These are phyloP conservation scores for Naganishia vaughanmartiniae DNA, from an alignment of 768 basidiomycete species.

Conservation along the genomic window DNA sequence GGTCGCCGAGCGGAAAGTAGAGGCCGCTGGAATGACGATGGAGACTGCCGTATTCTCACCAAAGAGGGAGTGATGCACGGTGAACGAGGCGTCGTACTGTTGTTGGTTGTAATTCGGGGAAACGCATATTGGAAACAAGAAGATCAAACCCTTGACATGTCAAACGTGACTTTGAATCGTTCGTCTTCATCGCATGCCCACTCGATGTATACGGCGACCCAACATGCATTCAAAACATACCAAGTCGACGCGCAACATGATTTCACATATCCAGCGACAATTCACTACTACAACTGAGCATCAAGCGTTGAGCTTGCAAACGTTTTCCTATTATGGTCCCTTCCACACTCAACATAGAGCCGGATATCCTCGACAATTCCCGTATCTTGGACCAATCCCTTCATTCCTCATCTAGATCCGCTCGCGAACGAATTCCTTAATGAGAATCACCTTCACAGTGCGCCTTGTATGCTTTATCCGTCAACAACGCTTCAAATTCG, in stretches of 20 bases:
- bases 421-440: not conserved
- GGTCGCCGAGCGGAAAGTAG: conserved; percentile 18
- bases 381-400: too few relatives aligned
- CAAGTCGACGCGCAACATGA: not conserved
- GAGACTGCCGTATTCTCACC: conserved; percentile 7
- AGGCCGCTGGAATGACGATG: conserved; percentile 30
- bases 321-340: not conserved
- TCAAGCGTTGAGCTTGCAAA: not conserved
- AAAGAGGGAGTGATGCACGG: conserved; percentile 4
- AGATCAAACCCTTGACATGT: too few relatives aligned
- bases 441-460: conserved; percentile 56
- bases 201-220: too few relatives aligned
- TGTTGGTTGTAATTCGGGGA: not conserved
- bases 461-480: conserved; percentile 69
- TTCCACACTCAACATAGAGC: too few relatives aligned
- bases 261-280: not conserved
- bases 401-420: too few relatives aligned
- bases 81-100: not conserved
- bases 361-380: too few relatives aligned
- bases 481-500: conserved; percentile 76
- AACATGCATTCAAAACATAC: not conserved
- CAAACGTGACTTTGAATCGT: too few relatives aligned
- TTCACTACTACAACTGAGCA: conserved; percentile 1
- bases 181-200: too few relatives aligned
- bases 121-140: too few relatives aligned